These are phyloP conservation scores for Fabrea salina DNA, from an alignment of 169 alveolate species.

Conservation along the genomic window DNA sequence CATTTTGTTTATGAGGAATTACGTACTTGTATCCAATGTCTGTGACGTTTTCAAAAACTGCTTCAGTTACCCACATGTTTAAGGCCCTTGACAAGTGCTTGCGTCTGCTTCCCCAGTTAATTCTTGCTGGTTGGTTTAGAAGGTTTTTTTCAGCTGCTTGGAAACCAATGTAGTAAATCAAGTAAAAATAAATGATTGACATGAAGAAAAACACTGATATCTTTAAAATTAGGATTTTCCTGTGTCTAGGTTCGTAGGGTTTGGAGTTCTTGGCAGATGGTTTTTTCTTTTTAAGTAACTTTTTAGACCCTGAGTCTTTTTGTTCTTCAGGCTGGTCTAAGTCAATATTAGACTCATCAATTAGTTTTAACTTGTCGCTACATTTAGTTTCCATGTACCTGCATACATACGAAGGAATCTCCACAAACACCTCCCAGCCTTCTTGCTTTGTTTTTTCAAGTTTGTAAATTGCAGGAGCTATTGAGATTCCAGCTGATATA, in stretches of 20 bases:
- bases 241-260: no score
- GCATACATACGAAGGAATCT: conserved; percentile 28
- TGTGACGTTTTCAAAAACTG: not conserved
- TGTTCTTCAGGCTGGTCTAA: not conserved
- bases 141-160: no score
- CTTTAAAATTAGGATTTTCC: no score
- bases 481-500: conserved; percentile 19
- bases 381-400: conserved; percentile 24
- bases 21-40: not conserved
- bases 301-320: not conserved
- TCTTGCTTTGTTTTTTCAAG: conserved; percentile 1
- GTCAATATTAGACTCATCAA: conserved; percentile 16
- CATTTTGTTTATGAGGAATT: not conserved
- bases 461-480: conserved; percentile 7
- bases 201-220: no score
- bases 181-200: no score
- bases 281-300: conserved; percentile 1
- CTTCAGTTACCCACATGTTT: not conserved
- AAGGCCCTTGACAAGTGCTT: not conserved
- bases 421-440: conserved; percentile 22
- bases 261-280: not conserved
- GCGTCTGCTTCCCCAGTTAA: not conserved
- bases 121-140: no score
- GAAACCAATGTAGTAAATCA: no score
- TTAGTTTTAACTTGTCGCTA: not conserved